Evolutionary conservation across 768 basidiomycete species (phyloP).

Genomic region (Tylopilus sp.): DNA sequence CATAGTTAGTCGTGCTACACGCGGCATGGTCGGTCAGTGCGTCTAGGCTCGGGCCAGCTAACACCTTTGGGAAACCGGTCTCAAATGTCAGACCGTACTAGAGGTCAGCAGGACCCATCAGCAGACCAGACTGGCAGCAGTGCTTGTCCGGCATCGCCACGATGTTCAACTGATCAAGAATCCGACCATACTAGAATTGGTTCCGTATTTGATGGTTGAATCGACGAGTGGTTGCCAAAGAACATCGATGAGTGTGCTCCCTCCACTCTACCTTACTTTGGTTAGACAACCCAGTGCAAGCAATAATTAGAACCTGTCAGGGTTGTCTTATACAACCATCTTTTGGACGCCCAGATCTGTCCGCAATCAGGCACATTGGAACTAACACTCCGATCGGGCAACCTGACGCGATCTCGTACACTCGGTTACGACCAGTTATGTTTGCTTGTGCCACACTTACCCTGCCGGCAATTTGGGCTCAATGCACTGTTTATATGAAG

Average conservation of each 20-base stretch:
- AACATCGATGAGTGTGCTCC: conserved; percentile 12
- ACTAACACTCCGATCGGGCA: conserved; percentile 24
- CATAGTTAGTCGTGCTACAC: conserved; percentile 17
- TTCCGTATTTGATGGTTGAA: conserved; percentile 20
- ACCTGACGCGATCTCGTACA: conserved; percentile 28
- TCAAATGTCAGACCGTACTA: conserved; percentile 12
- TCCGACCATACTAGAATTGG: conserved; percentile 14
- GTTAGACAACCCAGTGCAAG: conserved; percentile 23
- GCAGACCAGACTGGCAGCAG: too few species aligned
- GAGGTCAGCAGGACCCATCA: conserved; percentile 14
- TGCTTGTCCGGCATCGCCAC: conserved; percentile 25
- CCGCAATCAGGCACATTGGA: conserved; percentile 31
- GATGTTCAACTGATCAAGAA: conserved; percentile 14
- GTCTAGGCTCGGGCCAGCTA: conserved; percentile 7
- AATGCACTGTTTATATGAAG: conserved; percentile 25
- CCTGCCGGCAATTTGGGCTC: conserved; percentile 33
- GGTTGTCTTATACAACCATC: conserved; percentile 20
- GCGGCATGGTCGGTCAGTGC: conserved; percentile 1
- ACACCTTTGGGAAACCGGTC: conserved; percentile 16
- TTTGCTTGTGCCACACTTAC: conserved; percentile 29
- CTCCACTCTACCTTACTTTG: conserved; percentile 29
- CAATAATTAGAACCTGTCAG: conserved; percentile 21
- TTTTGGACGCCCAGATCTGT: conserved; percentile 25
- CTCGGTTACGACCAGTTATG: conserved; percentile 27
- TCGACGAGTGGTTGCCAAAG: conserved; percentile 14